Evolutionary conservation across 495 filamentous ascomycete genomes (phyloP).

Genomic region (Aspergillus haitiensis): DNA sequence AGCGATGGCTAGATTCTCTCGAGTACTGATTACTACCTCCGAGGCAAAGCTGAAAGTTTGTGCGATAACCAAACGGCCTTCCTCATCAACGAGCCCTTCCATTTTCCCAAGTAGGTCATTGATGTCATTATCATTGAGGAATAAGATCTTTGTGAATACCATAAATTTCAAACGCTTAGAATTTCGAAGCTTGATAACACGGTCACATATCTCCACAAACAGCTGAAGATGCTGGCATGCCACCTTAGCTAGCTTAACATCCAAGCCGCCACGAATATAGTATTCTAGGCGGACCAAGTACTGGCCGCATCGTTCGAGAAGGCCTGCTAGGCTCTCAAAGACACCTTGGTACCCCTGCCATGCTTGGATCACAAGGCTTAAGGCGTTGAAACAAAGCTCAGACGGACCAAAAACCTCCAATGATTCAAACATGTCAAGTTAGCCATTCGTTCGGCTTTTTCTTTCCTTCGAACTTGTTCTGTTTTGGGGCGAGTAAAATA

Average conservation of each 20-base stretch:
- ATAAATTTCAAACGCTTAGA: conserved; percentile 32
- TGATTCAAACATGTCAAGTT: conserved; percentile 9
- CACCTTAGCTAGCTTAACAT: conserved; percentile 36
- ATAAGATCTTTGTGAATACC: conserved; percentile 37
- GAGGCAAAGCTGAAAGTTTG: conserved; percentile 40
- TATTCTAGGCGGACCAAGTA: conserved; percentile 39
- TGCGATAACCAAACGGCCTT: conserved; percentile 36
- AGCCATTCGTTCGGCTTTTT: conserved; percentile 5
- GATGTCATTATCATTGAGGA: conserved; percentile 40
- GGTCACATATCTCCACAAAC: conserved; percentile 43
- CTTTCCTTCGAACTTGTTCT: background rate
- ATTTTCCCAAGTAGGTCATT: conserved; percentile 38
- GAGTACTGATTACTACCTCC: conserved; percentile 33
- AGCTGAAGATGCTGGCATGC: conserved; percentile 42
- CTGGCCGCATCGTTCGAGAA: conserved; percentile 38
- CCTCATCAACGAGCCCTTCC: conserved; percentile 37
- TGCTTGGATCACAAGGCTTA: conserved; percentile 40
- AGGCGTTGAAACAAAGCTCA: conserved; percentile 41
- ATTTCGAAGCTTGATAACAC: conserved; percentile 35
- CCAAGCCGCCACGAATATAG: conserved; percentile 37
- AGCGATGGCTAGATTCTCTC: conserved; percentile 35
- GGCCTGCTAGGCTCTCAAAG: conserved; percentile 37
- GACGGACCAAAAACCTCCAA: conserved; percentile 38
- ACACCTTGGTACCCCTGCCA: conserved; percentile 45
- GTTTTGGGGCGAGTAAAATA: background rate